Base-by-base conservation (phyloP, 2,329 filamentous ascomycete genomes). In the Exophiala aquamarina region DNA sequence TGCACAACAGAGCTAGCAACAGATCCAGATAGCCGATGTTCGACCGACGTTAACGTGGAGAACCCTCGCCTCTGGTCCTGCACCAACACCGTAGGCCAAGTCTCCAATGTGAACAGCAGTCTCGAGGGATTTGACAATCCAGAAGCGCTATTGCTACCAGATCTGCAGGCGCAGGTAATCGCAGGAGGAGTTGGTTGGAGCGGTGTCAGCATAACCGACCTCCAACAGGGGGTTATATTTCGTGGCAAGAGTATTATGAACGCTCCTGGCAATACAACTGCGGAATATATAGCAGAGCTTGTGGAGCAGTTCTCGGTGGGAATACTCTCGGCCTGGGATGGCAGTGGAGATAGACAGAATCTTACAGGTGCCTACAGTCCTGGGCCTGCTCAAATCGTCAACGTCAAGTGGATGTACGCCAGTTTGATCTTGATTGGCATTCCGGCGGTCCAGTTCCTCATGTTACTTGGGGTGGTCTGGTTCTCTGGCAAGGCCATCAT, bases 331-430 rank as follows among this genome's bases (percentile, higher is more conserved):
- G 52, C 52, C 4, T 23, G 39, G 18, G 49, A 54, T 38, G 10
- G 17, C 17, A 36, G 41, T 19, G 44, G 38, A 3, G 44, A 37
- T 5, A 40, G 49, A 13, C 33, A 26, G 18, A 52, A 95, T 76
- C 61, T 92, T 95, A 39, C 87, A 89, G 54, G 90, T 95, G 5
- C 5, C 2, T 3, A 19, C 34, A 2, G 90, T 87, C 87, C 90
- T 95, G 28, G 80, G 77, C 4, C 90, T 87, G 10, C 70, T 73
- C 67, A 97, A 92, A 61, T 95, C 95, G 52, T 91, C 83, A 57
- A 97, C 96, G 68, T 97, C 96, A 66, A 52, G 26, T 54, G 52
- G 52, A 17, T 3, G 9, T 19, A 40, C 29, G 49, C 52, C 2
- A 44, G 40, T 18, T 36, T 44, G 23, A 48, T 54, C 31, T 36